phyloP scores from a whole-genome alignment of 805 yeast genomes.

The Saccharomycopsis sp. region DNA sequence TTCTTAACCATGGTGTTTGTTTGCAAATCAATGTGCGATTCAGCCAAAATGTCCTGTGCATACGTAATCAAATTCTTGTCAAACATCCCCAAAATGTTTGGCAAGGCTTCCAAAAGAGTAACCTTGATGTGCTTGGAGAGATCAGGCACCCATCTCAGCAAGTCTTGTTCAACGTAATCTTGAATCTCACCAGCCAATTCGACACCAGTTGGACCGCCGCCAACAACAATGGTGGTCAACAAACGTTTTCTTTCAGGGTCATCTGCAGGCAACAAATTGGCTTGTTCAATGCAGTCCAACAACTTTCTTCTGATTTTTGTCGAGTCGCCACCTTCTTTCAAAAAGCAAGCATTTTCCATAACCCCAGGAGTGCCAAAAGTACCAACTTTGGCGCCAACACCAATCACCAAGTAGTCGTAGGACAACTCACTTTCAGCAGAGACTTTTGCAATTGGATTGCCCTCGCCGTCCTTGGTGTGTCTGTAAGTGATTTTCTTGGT shows the following conservation, averaged over 20 bases:
- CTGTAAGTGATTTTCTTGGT: slow-evolving; percentile 55
- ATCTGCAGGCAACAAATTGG: slow-evolving; percentile 61
- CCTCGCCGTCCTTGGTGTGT: slow-evolving; percentile 35
- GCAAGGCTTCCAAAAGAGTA: slow-evolving; percentile 82
- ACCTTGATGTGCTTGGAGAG: slow-evolving; percentile 76
- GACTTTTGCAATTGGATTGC: slow-evolving; percentile 27
- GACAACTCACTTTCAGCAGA: slow-evolving; percentile 33
- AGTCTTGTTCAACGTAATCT: slow-evolving; percentile 89
- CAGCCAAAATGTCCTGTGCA: slow-evolving; percentile 70
- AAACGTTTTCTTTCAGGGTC: slow-evolving; percentile 78
- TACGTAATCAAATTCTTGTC: slow-evolving; percentile 61
- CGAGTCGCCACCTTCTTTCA: slow-evolving; percentile 87
- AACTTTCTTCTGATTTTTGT: slow-evolving; percentile 72
- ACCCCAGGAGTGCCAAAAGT: slow-evolving; percentile 96
- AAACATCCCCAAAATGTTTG: slow-evolving; percentile 74
- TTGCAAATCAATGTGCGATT: slow-evolving; percentile 59
- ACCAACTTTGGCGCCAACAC: slow-evolving; percentile 92
- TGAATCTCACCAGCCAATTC: slow-evolving; percentile 95
- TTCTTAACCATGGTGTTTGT: slow-evolving; percentile 84
- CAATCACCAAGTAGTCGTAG: slow-evolving; percentile 82
- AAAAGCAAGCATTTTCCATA: slow-evolving; percentile 74
- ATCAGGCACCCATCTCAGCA: slow-evolving; percentile 81
- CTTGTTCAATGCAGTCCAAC: slow-evolving; percentile 84
- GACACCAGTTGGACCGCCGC: slow-evolving; percentile 99
- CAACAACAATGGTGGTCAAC: slow-evolving; percentile 84